Conservation (phyloP, 108 stramenopile genomes). For the Schizochytrium sp. region DNA sequence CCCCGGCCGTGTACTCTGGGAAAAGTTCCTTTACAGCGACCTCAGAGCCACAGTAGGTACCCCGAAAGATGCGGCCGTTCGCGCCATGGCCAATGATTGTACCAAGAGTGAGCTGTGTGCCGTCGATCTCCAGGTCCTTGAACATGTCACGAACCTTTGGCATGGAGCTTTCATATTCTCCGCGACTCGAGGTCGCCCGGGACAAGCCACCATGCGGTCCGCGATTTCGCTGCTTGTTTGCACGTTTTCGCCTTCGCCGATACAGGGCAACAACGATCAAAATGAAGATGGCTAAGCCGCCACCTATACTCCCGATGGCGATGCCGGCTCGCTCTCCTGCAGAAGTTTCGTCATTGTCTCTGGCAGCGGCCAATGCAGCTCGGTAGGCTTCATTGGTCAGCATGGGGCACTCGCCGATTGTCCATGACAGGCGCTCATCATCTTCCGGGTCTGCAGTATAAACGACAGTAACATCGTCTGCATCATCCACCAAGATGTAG, state of each 20-base stretch:
- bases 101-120: background rate
- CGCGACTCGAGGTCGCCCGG: background rate
- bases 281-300: background rate
- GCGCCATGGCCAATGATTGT: background rate
- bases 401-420: background rate
- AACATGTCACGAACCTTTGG: background rate
- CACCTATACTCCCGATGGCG: background rate
- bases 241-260: background rate
- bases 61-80: background rate
- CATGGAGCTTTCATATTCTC: background rate
- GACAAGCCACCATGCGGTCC: background rate
- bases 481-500: background rate
- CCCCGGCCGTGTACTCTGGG: background rate
- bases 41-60: background rate
- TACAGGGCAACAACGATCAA: background rate
- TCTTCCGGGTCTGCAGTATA: background rate
- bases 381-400: background rate
- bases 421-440: background rate
- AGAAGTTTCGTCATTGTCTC: background rate
- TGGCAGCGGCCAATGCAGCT: background rate
- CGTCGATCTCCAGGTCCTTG: conserved; percentile 1
- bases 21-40: background rate
- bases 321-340: background rate
- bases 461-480: background rate
- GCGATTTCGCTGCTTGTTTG: background rate